Conservation (phyloP, 2,329 filamentous ascomycete species). For the Stemphylium beticola region DNA sequence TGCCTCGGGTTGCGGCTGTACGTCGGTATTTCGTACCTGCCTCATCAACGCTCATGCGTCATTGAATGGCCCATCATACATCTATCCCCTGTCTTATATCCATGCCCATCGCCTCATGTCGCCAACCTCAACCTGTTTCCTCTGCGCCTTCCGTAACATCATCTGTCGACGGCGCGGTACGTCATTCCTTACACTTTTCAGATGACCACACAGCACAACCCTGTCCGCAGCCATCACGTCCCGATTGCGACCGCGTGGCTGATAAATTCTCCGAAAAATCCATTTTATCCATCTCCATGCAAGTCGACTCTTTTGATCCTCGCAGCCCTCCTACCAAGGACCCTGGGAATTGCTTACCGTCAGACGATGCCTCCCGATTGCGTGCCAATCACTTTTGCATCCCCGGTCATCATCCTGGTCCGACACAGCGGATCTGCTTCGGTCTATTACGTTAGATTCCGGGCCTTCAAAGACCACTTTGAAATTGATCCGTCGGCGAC, state of each 20-base stretch:
- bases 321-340: background rate
- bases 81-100: background rate
- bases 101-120: background rate
- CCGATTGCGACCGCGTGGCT: background rate
- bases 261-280: background rate
- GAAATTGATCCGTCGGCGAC: background rate
- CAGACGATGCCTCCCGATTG: background rate
- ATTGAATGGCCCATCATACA: background rate
- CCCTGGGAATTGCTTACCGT: slow-evolving; percentile 2
- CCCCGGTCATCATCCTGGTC: background rate
- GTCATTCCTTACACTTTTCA: slow-evolving; percentile 7
- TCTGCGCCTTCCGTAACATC: background rate
- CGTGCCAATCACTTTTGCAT: background rate
- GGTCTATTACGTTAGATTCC: slow-evolving; percentile 5
- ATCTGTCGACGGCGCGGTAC: background rate
- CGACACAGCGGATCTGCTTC: slow-evolving; percentile 1
- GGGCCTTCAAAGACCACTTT: background rate
- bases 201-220: background rate
- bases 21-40: slow-evolving; percentile 10
- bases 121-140: background rate
- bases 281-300: background rate
- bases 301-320: background rate
- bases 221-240: background rate
- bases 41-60: background rate
- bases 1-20: slow-evolving; percentile 1